phyloP scores from a whole-genome alignment of 2,329 filamentous ascomycete species.

The Diaporthe sp. region DNA sequence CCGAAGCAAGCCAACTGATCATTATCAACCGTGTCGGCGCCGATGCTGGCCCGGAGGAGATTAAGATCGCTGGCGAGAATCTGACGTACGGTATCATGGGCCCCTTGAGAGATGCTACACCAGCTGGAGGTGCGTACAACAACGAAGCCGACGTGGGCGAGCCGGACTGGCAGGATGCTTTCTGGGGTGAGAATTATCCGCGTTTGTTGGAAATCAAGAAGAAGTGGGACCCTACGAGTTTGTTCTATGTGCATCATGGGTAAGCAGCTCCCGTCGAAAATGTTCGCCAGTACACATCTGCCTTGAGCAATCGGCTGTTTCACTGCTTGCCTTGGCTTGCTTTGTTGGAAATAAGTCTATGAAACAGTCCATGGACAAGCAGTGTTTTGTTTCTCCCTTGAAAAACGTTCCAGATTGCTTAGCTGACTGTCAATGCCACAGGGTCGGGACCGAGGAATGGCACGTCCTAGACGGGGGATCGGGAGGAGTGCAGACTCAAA shows the following conservation, averaged over 20 bases:
- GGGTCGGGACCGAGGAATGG: slow-evolving; percentile 34
- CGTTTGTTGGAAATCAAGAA: slow-evolving; percentile 51
- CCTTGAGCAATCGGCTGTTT: background rate
- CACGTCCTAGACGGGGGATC: slow-evolving; percentile 2
- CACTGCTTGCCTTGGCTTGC: background rate
- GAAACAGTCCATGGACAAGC: background rate
- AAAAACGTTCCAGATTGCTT: background rate
- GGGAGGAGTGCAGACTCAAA: slow-evolving; percentile 33
- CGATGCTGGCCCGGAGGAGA: slow-evolving; percentile 44
- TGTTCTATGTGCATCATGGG: slow-evolving; percentile 51
- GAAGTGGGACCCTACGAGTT: slow-evolving; percentile 50
- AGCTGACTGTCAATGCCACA: background rate
- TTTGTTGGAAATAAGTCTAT: background rate
- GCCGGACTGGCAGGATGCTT: slow-evolving; percentile 45
- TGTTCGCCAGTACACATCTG: background rate
- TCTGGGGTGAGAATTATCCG: slow-evolving; percentile 50
- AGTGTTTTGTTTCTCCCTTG: background rate
- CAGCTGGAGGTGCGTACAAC: slow-evolving; percentile 47
- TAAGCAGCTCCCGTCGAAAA: background rate
- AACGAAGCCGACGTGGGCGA: slow-evolving; percentile 54
- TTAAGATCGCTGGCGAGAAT: slow-evolving; percentile 44
- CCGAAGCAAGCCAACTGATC: slow-evolving; percentile 49
- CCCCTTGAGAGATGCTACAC: slow-evolving; percentile 44
- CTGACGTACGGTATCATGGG: slow-evolving; percentile 45
- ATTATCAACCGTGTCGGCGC: slow-evolving; percentile 43